Conservation (phyloP, 495 filamentous ascomycete species). For the Melanomma pulvis-pyrius region DNA sequence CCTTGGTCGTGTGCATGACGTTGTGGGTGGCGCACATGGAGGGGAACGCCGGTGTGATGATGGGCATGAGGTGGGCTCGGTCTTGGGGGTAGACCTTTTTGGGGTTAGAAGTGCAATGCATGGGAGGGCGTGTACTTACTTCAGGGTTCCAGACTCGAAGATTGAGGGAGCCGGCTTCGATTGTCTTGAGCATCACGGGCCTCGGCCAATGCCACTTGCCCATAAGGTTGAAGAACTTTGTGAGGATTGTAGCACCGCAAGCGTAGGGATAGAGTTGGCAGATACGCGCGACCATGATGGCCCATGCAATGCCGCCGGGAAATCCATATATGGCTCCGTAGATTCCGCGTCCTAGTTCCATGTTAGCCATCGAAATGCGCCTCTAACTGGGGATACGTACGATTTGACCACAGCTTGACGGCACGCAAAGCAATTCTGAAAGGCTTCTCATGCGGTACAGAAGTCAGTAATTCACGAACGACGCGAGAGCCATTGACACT, state of each 20-base stretch:
- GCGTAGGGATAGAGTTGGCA: slow-evolving; percentile 98
- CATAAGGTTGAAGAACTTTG: slow-evolving; percentile 93
- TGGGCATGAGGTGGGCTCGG: slow-evolving; percentile 86
- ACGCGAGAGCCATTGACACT: slow-evolving; percentile 93
- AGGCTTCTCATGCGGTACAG: slow-evolving; percentile 85
- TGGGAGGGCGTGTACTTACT: slow-evolving; percentile 49
- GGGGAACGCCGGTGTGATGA: slow-evolving; percentile 93
- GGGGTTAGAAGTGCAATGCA: background rate
- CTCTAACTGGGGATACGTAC: slow-evolving; percentile 48
- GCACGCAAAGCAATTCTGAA: slow-evolving; percentile 86
- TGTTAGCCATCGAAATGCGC: slow-evolving; percentile 15
- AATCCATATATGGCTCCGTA: slow-evolving; percentile 96
- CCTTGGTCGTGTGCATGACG: slow-evolving; percentile 80
- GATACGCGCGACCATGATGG: slow-evolving; percentile 92
- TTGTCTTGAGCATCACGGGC: slow-evolving; percentile 83
- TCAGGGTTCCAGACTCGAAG: slow-evolving; percentile 94
- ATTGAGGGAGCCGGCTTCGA: slow-evolving; percentile 79
- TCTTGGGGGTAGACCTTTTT: slow-evolving; percentile 77
- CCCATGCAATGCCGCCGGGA: slow-evolving; percentile 96
- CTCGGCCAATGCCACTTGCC: slow-evolving; percentile 90
- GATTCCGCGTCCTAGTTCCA: slow-evolving; percentile 67
- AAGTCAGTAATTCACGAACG: slow-evolving; percentile 82
- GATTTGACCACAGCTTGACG: slow-evolving; percentile 95
- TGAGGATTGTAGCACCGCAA: slow-evolving; percentile 77
- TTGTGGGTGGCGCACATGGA: slow-evolving; percentile 98